Evolutionary conservation across 108 stramenopile species (phyloP).

Genomic region (Cyclotella distinguenda): DNA sequence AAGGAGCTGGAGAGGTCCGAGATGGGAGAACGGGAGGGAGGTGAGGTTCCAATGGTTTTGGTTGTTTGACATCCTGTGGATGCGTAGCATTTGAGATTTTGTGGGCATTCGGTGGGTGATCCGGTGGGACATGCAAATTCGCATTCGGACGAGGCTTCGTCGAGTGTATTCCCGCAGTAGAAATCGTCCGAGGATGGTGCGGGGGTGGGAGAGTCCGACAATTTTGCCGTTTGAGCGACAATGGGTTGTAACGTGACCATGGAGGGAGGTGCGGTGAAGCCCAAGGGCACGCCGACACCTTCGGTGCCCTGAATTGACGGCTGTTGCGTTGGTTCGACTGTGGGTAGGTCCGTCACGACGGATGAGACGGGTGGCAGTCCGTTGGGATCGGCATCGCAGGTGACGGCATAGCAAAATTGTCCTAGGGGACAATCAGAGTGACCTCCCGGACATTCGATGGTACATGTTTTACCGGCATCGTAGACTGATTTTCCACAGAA

Average conservation of each 20-base stretch:
- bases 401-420: constrained; percentile 11
- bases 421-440: constrained; percentile 18
- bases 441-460: constrained; percentile 6
- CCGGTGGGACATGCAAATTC: constrained; percentile 69
- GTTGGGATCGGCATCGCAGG: not conserved
- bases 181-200: constrained; percentile 49
- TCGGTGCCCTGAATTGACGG: constrained; percentile 4
- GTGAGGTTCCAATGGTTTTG: constrained; percentile 1
- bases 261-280: not conserved
- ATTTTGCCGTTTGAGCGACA: not conserved
- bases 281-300: no score
- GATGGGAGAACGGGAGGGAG: constrained; percentile 27
- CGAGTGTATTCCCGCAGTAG: constrained; percentile 73
- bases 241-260: not conserved
- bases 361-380: not conserved
- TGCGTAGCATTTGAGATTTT: constrained; percentile 71
- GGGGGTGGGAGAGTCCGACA: not conserved
- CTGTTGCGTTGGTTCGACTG: constrained; percentile 19
- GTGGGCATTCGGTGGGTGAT: constrained; percentile 65
- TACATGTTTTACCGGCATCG: constrained; percentile 5
- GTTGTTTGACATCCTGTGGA: constrained; percentile 50
- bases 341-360: constrained; percentile 7
- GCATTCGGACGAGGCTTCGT: constrained; percentile 65
- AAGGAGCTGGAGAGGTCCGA: constrained; percentile 27
- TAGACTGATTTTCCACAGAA: constrained; percentile 12